phyloP scores from a whole-genome alignment of 108 stramenopile genomes.

The Discostella pseudostelligera region DNA sequence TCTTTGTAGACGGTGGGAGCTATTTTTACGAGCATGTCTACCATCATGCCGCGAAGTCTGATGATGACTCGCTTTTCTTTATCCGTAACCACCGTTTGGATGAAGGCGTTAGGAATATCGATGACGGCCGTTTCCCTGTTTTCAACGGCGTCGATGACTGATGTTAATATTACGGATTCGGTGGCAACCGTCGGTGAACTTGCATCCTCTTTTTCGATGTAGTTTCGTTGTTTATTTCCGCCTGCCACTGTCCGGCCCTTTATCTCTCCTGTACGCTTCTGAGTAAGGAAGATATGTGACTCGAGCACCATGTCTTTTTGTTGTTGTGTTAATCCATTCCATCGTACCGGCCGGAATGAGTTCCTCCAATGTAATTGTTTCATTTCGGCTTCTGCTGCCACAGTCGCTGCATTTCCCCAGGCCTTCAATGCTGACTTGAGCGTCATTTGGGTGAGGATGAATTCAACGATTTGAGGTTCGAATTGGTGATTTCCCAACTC shows the following conservation, averaged over 20 bases:
- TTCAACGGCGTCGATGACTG: constrained; percentile 11
- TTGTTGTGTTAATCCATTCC: neutral
- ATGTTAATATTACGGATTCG: constrained; percentile 7
- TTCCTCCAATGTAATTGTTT: constrained; percentile 4
- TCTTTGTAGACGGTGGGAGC: constrained; percentile 28
- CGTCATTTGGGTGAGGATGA: too few relatives aligned
- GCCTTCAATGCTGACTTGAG: too few relatives aligned
- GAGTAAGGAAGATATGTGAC: neutral
- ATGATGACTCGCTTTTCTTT: constrained; percentile 2
- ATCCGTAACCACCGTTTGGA: constrained; percentile 11
- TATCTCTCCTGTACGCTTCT: constrained; percentile 1
- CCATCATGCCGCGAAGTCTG: constrained; percentile 16
- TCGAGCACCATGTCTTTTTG: neutral
- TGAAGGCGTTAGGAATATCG: constrained; percentile 16
- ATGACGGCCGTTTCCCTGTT: neutral
- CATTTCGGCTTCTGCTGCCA: neutral
- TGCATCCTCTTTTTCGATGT: neutral
- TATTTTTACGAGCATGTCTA: constrained; percentile 35
- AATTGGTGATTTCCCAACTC: too few relatives aligned
- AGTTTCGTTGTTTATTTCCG: constrained; percentile 4
- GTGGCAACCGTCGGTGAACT: constrained; percentile 14
- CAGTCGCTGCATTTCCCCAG: too few relatives aligned
- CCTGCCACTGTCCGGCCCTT: constrained; percentile 4
- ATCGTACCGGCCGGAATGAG: neutral
- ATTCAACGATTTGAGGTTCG: too few relatives aligned